Conservation (phyloP, 2,329 filamentous ascomycete genomes). For the Rhexocercosporidium sp. region DNA sequence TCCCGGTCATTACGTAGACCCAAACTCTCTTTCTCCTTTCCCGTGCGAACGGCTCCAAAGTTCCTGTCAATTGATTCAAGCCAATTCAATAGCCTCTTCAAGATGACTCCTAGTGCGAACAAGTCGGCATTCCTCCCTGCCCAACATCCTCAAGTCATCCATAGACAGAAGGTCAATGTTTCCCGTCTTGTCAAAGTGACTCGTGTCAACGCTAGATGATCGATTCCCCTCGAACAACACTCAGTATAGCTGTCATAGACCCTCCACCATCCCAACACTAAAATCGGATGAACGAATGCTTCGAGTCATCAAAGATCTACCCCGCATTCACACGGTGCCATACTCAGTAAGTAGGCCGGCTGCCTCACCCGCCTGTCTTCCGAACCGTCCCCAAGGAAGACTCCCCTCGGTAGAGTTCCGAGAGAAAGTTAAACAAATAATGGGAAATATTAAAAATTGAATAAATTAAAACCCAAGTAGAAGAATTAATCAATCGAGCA, state of each 20-base stretch:
- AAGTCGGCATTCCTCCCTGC: not conserved
- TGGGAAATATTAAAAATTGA: not conserved
- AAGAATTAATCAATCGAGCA: not conserved
- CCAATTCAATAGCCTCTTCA: not conserved
- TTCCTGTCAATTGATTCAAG: not conserved
- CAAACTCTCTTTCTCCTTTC: conserved; percentile 1
- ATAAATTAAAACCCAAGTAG: too few relatives aligned
- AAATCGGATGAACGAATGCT: not conserved
- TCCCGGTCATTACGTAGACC: not conserved
- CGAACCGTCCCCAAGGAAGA: not conserved
- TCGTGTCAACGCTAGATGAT: not conserved
- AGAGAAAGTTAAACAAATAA: not conserved
- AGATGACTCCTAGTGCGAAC: not conserved
- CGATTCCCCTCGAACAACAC: not conserved
- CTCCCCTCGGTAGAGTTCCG: not conserved
- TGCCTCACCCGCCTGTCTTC: not conserved
- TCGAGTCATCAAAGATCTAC: not conserved
- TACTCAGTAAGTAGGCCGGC: not conserved
- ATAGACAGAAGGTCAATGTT: not conserved
- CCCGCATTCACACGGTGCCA: not conserved
- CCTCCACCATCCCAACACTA: not conserved
- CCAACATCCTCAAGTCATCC: not conserved
- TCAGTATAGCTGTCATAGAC: not conserved
- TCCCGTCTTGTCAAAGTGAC: not conserved
- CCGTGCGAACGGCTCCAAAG: not conserved